These are phyloP conservation scores for Irpex lacteus DNA, from an alignment of 1,284 basidiomycete genomes.

Conservation along the genomic window DNA sequence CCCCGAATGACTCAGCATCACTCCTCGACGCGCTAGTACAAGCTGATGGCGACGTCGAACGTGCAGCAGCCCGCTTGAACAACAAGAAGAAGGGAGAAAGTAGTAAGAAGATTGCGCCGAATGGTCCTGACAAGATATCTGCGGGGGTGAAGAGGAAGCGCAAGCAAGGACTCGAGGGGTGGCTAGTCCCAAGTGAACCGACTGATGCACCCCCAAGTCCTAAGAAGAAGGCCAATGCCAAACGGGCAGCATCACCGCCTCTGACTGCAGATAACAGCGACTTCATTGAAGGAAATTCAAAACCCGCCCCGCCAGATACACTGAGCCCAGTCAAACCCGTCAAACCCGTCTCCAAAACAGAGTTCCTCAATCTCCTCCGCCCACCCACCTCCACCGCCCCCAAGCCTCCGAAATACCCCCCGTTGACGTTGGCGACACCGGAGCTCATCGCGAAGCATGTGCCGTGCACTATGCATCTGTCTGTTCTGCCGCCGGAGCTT, in stretches of 20 bases:
- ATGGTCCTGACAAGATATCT: slow-evolving; percentile 2
- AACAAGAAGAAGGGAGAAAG: not conserved
- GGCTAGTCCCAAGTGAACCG: slow-evolving; percentile 39
- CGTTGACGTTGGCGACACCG: slow-evolving; percentile 56
- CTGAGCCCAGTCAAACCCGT: slow-evolving; percentile 11
- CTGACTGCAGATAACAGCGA: not conserved
- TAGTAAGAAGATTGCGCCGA: not conserved
- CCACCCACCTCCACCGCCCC: slow-evolving; percentile 40
- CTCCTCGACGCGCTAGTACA: slow-evolving; percentile 63
- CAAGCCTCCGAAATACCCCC: slow-evolving; percentile 36
- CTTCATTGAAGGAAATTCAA: not conserved
- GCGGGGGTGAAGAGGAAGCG: slow-evolving; percentile 38
- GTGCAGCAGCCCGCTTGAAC: slow-evolving; percentile 44
- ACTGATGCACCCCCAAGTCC: slow-evolving; percentile 14
- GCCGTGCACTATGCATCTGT: slow-evolving; percentile 74
- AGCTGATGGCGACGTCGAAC: slow-evolving; percentile 57
- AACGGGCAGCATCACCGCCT: slow-evolving; percentile 12
- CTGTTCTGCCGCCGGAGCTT: slow-evolving; percentile 66
- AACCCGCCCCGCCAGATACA: not conserved
- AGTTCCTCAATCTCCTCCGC: slow-evolving; percentile 48
- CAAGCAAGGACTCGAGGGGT: slow-evolving; percentile 45
- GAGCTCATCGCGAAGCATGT: slow-evolving; percentile 65
- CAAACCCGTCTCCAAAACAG: slow-evolving; percentile 29
- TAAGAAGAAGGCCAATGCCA: slow-evolving; percentile 11
- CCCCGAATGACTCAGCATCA: slow-evolving; percentile 32